Conservation (phyloP, 768 basidiomycete species). For the Dioszegia aurantiaca region DNA sequence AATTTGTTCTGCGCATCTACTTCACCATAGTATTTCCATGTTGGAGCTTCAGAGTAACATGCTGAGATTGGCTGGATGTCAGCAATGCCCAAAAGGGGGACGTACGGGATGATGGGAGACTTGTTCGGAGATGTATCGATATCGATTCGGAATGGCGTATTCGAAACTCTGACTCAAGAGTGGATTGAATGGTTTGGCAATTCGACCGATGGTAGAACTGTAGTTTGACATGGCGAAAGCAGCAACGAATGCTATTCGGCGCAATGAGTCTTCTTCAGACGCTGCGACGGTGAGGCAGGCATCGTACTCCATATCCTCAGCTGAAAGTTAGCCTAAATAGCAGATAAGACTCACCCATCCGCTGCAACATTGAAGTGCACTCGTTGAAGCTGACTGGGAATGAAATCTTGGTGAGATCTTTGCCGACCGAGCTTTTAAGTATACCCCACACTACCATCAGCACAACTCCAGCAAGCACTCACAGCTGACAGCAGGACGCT, state of each 20-base stretch:
- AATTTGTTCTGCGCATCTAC: conserved; percentile 97
- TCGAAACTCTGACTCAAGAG: conserved; percentile 97
- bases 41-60: conserved; percentile 86
- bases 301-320: conserved; percentile 97
- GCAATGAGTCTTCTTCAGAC: conserved; percentile 69
- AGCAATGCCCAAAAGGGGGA: conserved; percentile 1
- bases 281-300: conserved; percentile 87
- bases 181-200: conserved; percentile 96
- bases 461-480: conserved; percentile 9
- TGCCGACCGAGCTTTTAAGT: conserved; percentile 90
- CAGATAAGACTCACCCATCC: conserved; percentile 60
- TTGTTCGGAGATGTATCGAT: conserved; percentile 91
- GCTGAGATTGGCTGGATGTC: conserved; percentile 71
- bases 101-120: conserved; percentile 84
- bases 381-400: conserved; percentile 72
- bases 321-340: conserved; percentile 12
- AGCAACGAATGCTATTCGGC: conserved; percentile 84
- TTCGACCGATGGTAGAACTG: conserved; percentile 89
- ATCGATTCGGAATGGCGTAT: conserved; percentile 83
- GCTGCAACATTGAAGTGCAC: conserved; percentile 89
- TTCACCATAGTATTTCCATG: conserved; percentile 87
- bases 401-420: conserved; percentile 91
- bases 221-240: conserved; percentile 98
- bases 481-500: conserved; percentile 69
- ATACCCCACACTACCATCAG: conserved; percentile 73